A percentile compares a stretch with the other conserved stretches of the same genome.
phyloP scores from a whole-genome alignment of 176 grass and related monocot species.

The Miscanthus lutarioriparius region DNA sequence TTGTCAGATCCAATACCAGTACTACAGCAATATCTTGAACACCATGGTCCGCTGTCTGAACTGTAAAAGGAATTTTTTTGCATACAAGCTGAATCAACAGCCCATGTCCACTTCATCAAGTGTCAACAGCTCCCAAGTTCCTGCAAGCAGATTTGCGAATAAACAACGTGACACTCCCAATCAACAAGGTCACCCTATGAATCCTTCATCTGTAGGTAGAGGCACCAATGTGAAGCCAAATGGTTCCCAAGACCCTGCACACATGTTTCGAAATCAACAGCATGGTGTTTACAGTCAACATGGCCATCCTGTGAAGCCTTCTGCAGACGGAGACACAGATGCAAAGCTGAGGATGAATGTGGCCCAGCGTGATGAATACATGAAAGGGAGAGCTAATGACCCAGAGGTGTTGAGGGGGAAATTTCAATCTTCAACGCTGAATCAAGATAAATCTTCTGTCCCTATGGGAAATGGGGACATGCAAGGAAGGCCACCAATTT shows the following conservation, averaged over 20 bases:
- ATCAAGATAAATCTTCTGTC: conserved; percentile 39
- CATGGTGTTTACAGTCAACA: conserved; percentile 17
- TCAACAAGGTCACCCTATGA: conserved; percentile 38
- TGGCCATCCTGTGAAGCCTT: conserved; percentile 18
- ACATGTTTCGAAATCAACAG: conserved; percentile 48
- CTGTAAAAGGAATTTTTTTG: conserved; percentile 59
- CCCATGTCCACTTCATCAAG: conserved; percentile 38
- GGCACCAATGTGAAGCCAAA: conserved; percentile 16
- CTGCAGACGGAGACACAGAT: conserved; percentile 4
- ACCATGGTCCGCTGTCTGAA: conserved; percentile 48
- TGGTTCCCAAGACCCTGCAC: conserved; percentile 44
- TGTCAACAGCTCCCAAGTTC: conserved; percentile 46
- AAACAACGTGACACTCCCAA: conserved; percentile 19
- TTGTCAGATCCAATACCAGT: conserved; percentile 64
- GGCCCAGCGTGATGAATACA: conserved; percentile 10
- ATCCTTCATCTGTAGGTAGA: conserved; percentile 34
- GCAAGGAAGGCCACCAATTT: conserved; percentile 5
- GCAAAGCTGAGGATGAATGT: conserved; percentile 36
- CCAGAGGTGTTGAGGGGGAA: conserved; percentile 32
- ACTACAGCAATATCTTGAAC: conserved; percentile 52
- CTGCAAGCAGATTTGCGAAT: conserved; percentile 37
- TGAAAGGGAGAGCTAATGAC: conserved; percentile 42
- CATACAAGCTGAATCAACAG: conserved; percentile 46
- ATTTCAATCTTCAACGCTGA: conserved; percentile 33
- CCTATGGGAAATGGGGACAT: conserved; percentile 15